phyloP scores from a whole-genome alignment of 257 asterid genomes.

The Fraxinus cuspidata region DNA sequence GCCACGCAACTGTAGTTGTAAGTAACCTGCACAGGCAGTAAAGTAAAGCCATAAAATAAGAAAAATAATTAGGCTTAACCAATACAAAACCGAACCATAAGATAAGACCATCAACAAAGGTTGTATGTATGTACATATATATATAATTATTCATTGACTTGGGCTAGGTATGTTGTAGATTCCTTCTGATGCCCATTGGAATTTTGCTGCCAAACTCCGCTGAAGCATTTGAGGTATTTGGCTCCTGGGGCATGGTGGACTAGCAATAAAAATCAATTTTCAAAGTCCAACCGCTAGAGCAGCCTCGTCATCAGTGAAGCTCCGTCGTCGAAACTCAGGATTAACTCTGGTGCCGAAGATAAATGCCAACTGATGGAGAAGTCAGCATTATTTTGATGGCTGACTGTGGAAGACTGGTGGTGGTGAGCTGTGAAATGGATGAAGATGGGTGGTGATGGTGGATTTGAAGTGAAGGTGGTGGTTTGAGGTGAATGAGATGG shows the following conservation, averaged over 20 bases:
- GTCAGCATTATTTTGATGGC: conserved; percentile 34
- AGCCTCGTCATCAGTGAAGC: conserved; percentile 5
- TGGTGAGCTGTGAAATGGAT: conserved; percentile 30
- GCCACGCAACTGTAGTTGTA: conserved; percentile 98
- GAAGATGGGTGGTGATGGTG: too few species aligned
- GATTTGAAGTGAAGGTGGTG: too few species aligned
- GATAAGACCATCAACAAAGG: background rate
- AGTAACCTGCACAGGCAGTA: conserved; percentile 76
- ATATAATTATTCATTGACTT: too few species aligned
- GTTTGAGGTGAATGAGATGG: too few species aligned
- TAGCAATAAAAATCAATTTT: conserved; percentile 18
- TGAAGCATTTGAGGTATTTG: conserved; percentile 22
- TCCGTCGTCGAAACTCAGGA: background rate
- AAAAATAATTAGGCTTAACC: background rate
- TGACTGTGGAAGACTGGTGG: conserved; percentile 37
- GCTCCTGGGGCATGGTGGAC: conserved; percentile 1
- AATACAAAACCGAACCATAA: background rate
- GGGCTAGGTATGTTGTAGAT: background rate
- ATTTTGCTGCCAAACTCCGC: conserved; percentile 16
- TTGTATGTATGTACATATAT: too few species aligned
- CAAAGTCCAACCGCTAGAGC: background rate
- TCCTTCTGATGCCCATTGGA: conserved; percentile 32
- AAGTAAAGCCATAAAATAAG: conserved; percentile 33
- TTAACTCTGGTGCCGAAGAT: background rate
- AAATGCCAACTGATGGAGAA: conserved; percentile 21